Percentiles rank a stretch among this genome's conserved stretches.
phyloP scores from a whole-genome alignment of 2,329 filamentous ascomycete genomes.

The Aspergillus sp. region DNA sequence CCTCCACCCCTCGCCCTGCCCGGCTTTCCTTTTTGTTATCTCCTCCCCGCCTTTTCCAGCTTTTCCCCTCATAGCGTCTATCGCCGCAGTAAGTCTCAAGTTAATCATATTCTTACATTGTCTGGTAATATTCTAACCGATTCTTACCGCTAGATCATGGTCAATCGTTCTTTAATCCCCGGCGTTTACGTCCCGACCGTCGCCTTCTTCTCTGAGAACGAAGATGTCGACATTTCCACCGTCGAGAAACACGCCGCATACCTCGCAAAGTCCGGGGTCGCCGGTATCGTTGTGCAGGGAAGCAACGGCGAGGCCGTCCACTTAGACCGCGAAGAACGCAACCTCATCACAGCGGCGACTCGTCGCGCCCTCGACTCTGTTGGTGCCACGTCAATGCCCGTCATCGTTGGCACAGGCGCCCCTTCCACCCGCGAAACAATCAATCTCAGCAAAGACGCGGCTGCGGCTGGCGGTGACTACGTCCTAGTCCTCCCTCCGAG shows the following conservation, averaged over 20 bases:
- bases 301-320: constrained; percentile 84
- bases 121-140: neutral
- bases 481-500: constrained; percentile 73
- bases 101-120: neutral
- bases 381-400: constrained; percentile 64
- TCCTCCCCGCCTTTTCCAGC: neutral
- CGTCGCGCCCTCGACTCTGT: constrained; percentile 67
- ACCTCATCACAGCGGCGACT: constrained; percentile 67
- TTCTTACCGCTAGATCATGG: constrained; percentile 17
- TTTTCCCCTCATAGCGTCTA: neutral
- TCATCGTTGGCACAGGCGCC: constrained; percentile 74
- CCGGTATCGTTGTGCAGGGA: constrained; percentile 74
- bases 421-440: constrained; percentile 74
- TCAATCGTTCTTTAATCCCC: constrained; percentile 31
- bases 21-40: neutral
- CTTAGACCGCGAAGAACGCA: constrained; percentile 68
- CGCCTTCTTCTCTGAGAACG: constrained; percentile 68
- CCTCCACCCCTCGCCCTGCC: neutral
- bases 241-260: constrained; percentile 63
- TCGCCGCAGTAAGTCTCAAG: neutral
- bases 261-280: constrained; percentile 70
- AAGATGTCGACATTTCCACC: constrained; percentile 65
- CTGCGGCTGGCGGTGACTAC: constrained; percentile 69
- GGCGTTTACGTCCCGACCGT: constrained; percentile 73
- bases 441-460: constrained; percentile 67